Percentiles rank a stretch among this genome's conserved stretches.
Conservation (phyloP, 2,329 filamentous ascomycete genomes). For the Monilinia aucupariae region DNA sequence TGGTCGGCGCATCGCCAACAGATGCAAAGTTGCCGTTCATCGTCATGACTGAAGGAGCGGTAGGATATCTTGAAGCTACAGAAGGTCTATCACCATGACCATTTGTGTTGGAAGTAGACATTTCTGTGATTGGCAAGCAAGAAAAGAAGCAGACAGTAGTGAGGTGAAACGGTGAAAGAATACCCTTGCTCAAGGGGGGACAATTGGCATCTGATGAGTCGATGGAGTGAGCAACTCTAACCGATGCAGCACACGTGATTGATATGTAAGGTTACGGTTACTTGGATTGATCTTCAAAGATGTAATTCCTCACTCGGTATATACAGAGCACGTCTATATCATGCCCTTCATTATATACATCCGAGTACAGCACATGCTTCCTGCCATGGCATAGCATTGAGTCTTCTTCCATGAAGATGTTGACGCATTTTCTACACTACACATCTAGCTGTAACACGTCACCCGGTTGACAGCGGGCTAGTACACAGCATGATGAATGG, state of each 20-base stretch:
- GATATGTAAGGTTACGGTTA: background rate
- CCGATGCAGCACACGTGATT: conserved; percentile 2
- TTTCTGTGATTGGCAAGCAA: conserved; percentile 17
- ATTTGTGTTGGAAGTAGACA: conserved; percentile 29
- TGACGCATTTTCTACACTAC: too few species aligned
- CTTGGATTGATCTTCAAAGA: too few species aligned
- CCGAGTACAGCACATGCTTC: too few species aligned
- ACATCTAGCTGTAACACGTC: too few species aligned
- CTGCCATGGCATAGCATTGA: too few species aligned
- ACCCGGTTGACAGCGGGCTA: too few species aligned
- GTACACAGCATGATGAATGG: too few species aligned
- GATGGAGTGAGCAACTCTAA: background rate
- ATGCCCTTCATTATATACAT: too few species aligned
- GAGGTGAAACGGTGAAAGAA: conserved; percentile 8
- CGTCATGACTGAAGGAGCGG: conserved; percentile 35
- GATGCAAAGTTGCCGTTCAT: conserved; percentile 81
- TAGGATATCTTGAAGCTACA: conserved; percentile 30
- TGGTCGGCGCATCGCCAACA: conserved; percentile 59
- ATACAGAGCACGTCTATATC: too few species aligned
- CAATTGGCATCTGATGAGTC: conserved; percentile 14
- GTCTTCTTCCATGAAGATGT: too few species aligned
- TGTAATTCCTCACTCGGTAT: too few species aligned
- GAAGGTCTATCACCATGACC: conserved; percentile 30
- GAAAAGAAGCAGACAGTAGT: conserved; percentile 3
- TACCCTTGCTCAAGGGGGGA: conserved; percentile 13